These are phyloP conservation scores for Zasmidium angulare DNA, from an alignment of 2,329 filamentous ascomycete species.

Conservation along the genomic window DNA sequence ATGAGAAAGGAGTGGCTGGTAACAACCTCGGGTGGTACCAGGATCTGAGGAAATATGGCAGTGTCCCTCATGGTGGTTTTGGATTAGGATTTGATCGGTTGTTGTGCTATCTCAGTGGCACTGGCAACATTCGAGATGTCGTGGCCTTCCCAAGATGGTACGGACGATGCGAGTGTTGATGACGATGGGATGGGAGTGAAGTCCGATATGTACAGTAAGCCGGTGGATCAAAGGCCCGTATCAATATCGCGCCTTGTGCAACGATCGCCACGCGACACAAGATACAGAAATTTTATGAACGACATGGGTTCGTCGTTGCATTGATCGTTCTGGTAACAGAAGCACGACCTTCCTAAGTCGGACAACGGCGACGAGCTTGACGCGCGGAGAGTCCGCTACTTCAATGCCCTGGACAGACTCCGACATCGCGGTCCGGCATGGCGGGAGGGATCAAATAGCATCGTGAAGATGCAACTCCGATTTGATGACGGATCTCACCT, in stretches of 20 bases:
- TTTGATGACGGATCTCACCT: neutral
- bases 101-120: conserved; percentile 77
- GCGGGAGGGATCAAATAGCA: neutral
- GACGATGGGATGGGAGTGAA: neutral
- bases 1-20: conserved; percentile 58
- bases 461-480: neutral
- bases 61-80: conserved; percentile 86
- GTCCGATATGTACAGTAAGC: neutral
- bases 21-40: conserved; percentile 73
- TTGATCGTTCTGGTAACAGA: neutral
- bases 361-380: neutral
- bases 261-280: neutral
- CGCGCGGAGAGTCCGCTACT: too few species aligned
- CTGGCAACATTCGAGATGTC: conserved; percentile 79
- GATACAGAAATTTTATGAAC: neutral
- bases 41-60: conserved; percentile 86
- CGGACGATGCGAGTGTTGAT: conserved; percentile 43
- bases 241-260: neutral
- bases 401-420: too few species aligned
- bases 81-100: conserved; percentile 87
- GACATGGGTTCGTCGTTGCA: neutral
- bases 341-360: neutral
- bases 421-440: neutral
- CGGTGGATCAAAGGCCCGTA: neutral
- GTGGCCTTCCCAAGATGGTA: conserved; percentile 79